Evolutionary conservation across 352 stramenopile species (phyloP).

Genomic region (Albugo candida): DNA sequence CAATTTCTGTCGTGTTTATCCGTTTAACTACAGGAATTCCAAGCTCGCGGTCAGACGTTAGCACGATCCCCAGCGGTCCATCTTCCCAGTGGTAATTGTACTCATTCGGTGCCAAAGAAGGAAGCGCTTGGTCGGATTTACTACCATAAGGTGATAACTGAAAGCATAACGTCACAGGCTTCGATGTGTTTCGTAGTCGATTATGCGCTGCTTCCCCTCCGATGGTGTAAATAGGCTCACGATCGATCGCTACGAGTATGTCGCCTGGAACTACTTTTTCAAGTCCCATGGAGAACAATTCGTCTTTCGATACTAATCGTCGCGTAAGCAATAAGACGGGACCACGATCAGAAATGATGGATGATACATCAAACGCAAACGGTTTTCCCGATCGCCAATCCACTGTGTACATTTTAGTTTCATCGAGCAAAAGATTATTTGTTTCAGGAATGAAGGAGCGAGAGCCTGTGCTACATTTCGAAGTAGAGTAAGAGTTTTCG

Average conservation of each 20-base stretch:
- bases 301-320: constrained; percentile 17
- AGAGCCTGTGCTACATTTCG: too few relatives aligned
- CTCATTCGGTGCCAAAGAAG: constrained; percentile 42
- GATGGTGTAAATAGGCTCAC: constrained; percentile 59
- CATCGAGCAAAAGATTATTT: constrained; percentile 22
- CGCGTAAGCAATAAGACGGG: constrained; percentile 37
- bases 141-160: constrained; percentile 39
- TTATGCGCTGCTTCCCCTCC: constrained; percentile 37
- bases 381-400: constrained; percentile 32
- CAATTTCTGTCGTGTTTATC: constrained; percentile 24
- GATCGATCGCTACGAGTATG: constrained; percentile 50
- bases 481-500: too few relatives aligned
- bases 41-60: constrained; percentile 38
- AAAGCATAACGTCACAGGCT: constrained; percentile 45
- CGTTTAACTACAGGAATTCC: constrained; percentile 65
- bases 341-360: constrained; percentile 43
- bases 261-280: constrained; percentile 54
- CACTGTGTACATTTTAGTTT: constrained; percentile 60
- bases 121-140: constrained; percentile 21
- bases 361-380: constrained; percentile 55
- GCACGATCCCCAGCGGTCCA: constrained; percentile 45
- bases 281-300: constrained; percentile 21
- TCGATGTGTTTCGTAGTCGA: constrained; percentile 37
- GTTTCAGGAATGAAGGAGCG: too few relatives aligned
- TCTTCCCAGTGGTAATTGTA: constrained; percentile 65